Evolutionary conservation across 2,329 filamentous ascomycete species (phyloP), one percentile per base, ranked within the genome.

Genomic region (Ascochyta koolunga): DNA sequence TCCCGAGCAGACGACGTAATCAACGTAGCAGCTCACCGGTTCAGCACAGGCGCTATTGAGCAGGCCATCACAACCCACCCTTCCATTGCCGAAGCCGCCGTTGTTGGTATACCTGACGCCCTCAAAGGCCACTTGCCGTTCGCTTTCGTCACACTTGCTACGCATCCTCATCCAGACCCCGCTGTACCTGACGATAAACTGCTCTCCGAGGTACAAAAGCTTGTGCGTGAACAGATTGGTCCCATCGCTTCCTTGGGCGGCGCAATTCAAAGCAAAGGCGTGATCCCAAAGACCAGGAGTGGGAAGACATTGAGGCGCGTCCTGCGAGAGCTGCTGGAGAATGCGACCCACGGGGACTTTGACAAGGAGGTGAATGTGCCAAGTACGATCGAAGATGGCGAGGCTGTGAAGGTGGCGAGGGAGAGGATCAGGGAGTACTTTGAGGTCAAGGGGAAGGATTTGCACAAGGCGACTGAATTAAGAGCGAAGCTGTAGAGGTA

Each of bases 101-200:
- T 97, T 1, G 87, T 98, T 24, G 89, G 89, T 36, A 88, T 96
- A 51, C 92, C 93, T 0, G 93, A 97, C 68, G 75, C 85, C 0
- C 80, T 96, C 37, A 98, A 98, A 73, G 93, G 93, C 16, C 91
- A 96, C 66, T 83, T 96, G 5, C 93, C 93, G 0, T 96, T 98
- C 68, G 93, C 92, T 9, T 96, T 97, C 71, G 82, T 96, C 63
- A 88, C 85, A 0, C 79, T 84, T n/a, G 76, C 78, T 1, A 77
- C 82, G 0, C 76, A 80, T 11, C 71, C 80, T 4, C 82, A 83
- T 71, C 83, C 79, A 4, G 62, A 73, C 2, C 81, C 80, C 8
- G 83, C 83, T 9, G 73, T 83, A 3, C 81, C 82, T 5, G 74
- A 79, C 1, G 57, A 71, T 1, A 68, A 77, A 40, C 75, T 86